Conservation (phyloP, 129 eudicot species). For the Arctium minus region DNA sequence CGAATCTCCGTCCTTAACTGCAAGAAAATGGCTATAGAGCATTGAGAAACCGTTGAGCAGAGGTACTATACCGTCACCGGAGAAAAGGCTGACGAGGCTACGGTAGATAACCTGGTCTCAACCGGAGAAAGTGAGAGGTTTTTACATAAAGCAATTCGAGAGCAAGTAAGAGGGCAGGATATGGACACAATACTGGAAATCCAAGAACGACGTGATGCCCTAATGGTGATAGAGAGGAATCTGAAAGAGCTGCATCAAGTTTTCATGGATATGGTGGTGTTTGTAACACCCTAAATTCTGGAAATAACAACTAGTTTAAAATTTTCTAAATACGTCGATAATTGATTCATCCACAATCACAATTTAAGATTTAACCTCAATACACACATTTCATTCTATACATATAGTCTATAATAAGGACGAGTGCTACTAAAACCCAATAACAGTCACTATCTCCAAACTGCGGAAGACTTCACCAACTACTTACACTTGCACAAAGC, state of each 20-base stretch:
- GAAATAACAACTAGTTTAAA: too few relatives aligned
- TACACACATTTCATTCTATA: too few relatives aligned
- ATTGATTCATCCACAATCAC: too few relatives aligned
- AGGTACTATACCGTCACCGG: slow-evolving; percentile 67
- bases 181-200: slow-evolving; percentile 65
- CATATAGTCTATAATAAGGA: too few relatives aligned
- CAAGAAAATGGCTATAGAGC: slow-evolving; percentile 48
- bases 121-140: slow-evolving; percentile 50
- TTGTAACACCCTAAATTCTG: neutral
- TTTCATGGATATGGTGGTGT: slow-evolving; percentile 68
- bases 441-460: too few relatives aligned
- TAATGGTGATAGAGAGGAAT: slow-evolving; percentile 49
- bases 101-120: slow-evolving; percentile 41
- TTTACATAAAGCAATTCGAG: slow-evolving; percentile 57
- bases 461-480: too few relatives aligned
- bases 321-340: too few relatives aligned
- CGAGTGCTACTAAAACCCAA: too few relatives aligned
- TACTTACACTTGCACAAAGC: too few relatives aligned
- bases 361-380: too few relatives aligned
- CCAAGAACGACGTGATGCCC: slow-evolving; percentile 69
- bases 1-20: slow-evolving; percentile 63
- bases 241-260: slow-evolving; percentile 65
- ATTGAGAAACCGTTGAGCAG: slow-evolving; percentile 61
- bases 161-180: slow-evolving; percentile 60
- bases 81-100: slow-evolving; percentile 51